A percentile compares a stretch with the other conserved stretches of the same genome.
phyloP scores from a whole-genome alignment of 768 basidiomycete species.

The Lactifluus subvellereus region DNA sequence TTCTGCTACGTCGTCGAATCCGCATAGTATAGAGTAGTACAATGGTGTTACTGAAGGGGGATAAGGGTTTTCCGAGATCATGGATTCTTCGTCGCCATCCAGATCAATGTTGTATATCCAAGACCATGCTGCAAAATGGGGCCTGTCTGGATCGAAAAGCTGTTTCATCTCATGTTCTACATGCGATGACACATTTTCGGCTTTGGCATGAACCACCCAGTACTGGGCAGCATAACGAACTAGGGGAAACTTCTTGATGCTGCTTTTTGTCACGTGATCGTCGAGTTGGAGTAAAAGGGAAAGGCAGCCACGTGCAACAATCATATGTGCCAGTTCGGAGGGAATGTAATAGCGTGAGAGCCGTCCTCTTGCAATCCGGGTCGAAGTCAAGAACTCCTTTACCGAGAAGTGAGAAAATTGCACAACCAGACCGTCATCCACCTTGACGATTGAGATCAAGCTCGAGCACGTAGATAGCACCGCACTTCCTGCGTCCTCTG shows the following conservation, averaged over 20 bases:
- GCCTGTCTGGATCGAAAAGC: not conserved
- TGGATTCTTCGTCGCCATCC: too few species aligned
- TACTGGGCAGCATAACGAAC: not conserved
- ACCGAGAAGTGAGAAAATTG: slow-evolving; percentile 8
- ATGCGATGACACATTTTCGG: not conserved
- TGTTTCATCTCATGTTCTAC: not conserved
- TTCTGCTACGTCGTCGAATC: not conserved
- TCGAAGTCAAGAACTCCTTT: not conserved
- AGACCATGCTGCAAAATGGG: not conserved
- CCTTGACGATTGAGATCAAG: not conserved
- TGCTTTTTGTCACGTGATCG: not conserved
- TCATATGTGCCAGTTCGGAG: not conserved
- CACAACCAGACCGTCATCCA: not conserved
- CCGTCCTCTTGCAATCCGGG: not conserved
- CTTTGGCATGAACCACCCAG: not conserved
- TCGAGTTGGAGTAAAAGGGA: not conserved
- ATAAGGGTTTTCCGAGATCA: too few species aligned
- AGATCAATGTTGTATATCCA: not conserved
- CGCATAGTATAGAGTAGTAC: not conserved
- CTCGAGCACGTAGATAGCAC: slow-evolving; percentile 1
- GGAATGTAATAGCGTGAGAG: not conserved
- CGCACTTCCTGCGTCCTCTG: not conserved
- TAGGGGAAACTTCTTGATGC: not conserved
- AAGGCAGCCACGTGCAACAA: not conserved
- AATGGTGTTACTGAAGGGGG: not conserved